Evolutionary conservation across 805 yeast species (phyloP).

Genomic region (Ascoidea rubescens): DNA sequence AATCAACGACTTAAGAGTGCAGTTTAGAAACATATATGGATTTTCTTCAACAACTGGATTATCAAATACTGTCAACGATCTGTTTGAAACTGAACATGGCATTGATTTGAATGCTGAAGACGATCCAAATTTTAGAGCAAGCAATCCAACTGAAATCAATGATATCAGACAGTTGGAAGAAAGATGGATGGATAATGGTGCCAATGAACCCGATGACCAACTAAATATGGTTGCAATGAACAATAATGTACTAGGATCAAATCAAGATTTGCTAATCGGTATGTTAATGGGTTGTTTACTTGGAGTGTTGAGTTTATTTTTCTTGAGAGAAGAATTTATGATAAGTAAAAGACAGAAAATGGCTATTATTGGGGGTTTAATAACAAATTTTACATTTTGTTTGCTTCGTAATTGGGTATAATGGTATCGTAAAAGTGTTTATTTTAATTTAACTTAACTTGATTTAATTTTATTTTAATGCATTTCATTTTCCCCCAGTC

Average conservation of each 20-base stretch:
- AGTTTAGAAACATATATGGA: constrained; percentile 61
- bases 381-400: constrained; percentile 57
- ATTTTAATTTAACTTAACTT: no score
- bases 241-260: constrained; percentile 20
- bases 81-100: constrained; percentile 10
- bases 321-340: constrained; percentile 40
- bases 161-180: constrained; percentile 64
- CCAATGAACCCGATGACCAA: constrained; percentile 31
- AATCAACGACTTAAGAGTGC: constrained; percentile 54
- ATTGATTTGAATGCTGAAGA: constrained; percentile 10
- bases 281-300: constrained; percentile 59
- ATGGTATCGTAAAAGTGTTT: not conserved
- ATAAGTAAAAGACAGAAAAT: constrained; percentile 45
- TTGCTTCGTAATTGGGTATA: constrained; percentile 24
- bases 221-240: constrained; percentile 26
- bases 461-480: no score
- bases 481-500: no score
- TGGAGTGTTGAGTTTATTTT: constrained; percentile 57
- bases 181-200: constrained; percentile 77
- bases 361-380: constrained; percentile 60
- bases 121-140: constrained; percentile 16
- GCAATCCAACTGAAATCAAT: constrained; percentile 21
- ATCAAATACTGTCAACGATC: constrained; percentile 6
- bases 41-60: constrained; percentile 10
- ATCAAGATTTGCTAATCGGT: constrained; percentile 58